Evolutionary conservation across 2,329 filamentous ascomycete genomes (phyloP).

Genomic region (Cercospora sojina): DNA sequence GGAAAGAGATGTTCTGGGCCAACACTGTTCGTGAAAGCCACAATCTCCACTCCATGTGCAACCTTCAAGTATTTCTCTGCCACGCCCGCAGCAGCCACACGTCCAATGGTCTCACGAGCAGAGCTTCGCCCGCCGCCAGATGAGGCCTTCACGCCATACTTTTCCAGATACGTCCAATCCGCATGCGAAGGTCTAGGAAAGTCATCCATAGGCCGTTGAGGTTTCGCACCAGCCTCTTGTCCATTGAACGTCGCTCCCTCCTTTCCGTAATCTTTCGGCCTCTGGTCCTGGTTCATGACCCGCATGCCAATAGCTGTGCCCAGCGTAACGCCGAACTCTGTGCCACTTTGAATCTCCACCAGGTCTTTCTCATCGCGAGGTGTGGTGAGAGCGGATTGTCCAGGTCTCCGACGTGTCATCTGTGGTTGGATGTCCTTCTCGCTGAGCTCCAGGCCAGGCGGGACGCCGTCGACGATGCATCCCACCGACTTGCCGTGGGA

Average conservation of each 20-base stretch:
- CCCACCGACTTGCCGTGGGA: conserved; percentile 91
- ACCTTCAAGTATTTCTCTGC: conserved; percentile 87
- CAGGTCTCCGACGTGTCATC: conserved; percentile 84
- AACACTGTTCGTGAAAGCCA: conserved; percentile 84
- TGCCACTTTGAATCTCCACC: conserved; percentile 89
- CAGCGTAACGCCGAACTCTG: conserved; percentile 83
- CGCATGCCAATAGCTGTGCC: conserved; percentile 87
- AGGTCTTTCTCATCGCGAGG: conserved; percentile 89
- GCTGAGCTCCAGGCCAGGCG: conserved; percentile 80
- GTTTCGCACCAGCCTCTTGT: conserved; percentile 5
- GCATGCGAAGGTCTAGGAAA: conserved; percentile 92
- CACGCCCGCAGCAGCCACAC: conserved; percentile 87
- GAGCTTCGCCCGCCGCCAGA: conserved; percentile 86
- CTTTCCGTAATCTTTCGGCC: conserved; percentile 82
- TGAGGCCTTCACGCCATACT: conserved; percentile 91
- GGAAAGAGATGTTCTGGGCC: conserved; percentile 77
- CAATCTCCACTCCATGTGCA: conserved; percentile 83
- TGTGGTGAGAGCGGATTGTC: conserved; percentile 86
- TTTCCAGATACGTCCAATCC: conserved; percentile 95
- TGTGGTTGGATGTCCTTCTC: conserved; percentile 82
- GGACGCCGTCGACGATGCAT: conserved; percentile 90
- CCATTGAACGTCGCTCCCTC: conserved; percentile 41
- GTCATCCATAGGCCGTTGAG: conserved; percentile 73
- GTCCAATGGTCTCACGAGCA: conserved; percentile 88
- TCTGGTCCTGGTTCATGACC: conserved; percentile 88